phyloP scores from a whole-genome alignment of 495 filamentous ascomycete genomes.

The Elaphomyces granulatus region DNA sequence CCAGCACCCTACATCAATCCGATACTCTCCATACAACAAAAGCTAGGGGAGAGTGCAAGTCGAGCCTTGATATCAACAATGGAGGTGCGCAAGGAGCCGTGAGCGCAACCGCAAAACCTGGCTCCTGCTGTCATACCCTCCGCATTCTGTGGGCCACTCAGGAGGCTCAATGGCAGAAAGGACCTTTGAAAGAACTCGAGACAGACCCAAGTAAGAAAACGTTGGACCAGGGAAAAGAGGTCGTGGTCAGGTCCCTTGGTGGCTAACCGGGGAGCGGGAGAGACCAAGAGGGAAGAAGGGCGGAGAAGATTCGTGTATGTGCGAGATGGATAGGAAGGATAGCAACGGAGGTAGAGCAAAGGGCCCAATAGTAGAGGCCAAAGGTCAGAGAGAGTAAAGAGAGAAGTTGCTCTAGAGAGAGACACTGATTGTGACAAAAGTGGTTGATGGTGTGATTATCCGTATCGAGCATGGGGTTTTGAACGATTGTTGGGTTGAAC shows the following conservation, averaged over 20 bases:
- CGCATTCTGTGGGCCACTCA: constrained; percentile 20
- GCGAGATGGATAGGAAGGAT: constrained; percentile 6
- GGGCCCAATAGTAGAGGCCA: too few species aligned
- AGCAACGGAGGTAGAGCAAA: too few species aligned
- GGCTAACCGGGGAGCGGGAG: constrained; percentile 3
- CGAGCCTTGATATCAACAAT: constrained; percentile 8
- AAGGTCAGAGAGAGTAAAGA: too few species aligned
- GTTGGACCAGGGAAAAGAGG: neutral
- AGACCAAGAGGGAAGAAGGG: neutral
- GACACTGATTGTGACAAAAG: too few species aligned
- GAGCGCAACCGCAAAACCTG: constrained; percentile 34
- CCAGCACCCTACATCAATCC: too few species aligned
- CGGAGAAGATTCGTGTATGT: constrained; percentile 1
- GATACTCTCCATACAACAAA: neutral
- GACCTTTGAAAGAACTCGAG: constrained; percentile 4
- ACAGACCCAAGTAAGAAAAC: neutral
- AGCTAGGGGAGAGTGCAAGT: too few species aligned
- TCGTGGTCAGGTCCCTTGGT: too few species aligned
- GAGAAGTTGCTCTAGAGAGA: too few species aligned
- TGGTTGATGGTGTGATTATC: too few species aligned
- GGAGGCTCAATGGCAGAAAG: constrained; percentile 5
- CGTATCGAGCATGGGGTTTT: too few species aligned
- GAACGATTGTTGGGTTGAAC: too few species aligned
- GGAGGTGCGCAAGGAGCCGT: constrained; percentile 29
- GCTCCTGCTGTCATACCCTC: constrained; percentile 35